Evolutionary conservation across 2,329 filamentous ascomycete genomes (phyloP).

Genomic region (Hypocrella siamensis): DNA sequence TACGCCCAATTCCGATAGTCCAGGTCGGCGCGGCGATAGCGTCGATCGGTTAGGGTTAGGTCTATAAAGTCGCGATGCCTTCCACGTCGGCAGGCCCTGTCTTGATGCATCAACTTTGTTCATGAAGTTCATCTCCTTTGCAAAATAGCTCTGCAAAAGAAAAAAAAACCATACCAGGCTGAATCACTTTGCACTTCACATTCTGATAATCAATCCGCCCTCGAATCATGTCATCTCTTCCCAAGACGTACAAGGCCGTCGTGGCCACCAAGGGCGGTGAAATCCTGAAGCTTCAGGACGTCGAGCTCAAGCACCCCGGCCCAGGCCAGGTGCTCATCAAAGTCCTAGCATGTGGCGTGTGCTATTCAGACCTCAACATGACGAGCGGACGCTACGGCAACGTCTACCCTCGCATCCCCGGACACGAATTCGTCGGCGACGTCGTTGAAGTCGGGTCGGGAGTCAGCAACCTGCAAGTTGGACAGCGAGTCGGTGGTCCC

Average conservation of each 20-base stretch:
- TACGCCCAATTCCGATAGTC: too few relatives aligned
- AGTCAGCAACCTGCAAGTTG: slow-evolving; percentile 40
- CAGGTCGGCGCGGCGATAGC: too few relatives aligned
- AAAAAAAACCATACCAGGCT: too few relatives aligned
- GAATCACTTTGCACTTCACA: too few relatives aligned
- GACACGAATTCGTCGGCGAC: slow-evolving; percentile 55
- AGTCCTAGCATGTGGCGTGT: slow-evolving; percentile 57
- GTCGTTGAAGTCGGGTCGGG: slow-evolving; percentile 41
- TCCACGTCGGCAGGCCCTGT: too few relatives aligned
- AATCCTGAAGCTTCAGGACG: slow-evolving; percentile 40
- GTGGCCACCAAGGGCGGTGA: slow-evolving; percentile 36
- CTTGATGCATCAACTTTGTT: too few relatives aligned
- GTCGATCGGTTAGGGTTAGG: too few relatives aligned
- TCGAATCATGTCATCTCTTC: slow-evolving; percentile 26
- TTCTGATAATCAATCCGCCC: too few relatives aligned
- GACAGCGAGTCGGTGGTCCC: slow-evolving; percentile 44
- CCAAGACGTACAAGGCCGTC: slow-evolving; percentile 52
- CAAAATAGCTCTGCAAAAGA: too few relatives aligned
- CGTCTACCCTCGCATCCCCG: slow-evolving; percentile 45
- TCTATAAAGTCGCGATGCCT: too few relatives aligned
- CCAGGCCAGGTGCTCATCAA: slow-evolving; percentile 51
- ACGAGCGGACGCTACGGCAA: slow-evolving; percentile 35
- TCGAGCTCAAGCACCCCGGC: slow-evolving; percentile 39
- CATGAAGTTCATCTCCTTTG: too few relatives aligned
- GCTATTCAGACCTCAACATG: slow-evolving; percentile 42